phyloP scores from a whole-genome alignment of 768 basidiomycete genomes.

The Kondoa malvinella region DNA sequence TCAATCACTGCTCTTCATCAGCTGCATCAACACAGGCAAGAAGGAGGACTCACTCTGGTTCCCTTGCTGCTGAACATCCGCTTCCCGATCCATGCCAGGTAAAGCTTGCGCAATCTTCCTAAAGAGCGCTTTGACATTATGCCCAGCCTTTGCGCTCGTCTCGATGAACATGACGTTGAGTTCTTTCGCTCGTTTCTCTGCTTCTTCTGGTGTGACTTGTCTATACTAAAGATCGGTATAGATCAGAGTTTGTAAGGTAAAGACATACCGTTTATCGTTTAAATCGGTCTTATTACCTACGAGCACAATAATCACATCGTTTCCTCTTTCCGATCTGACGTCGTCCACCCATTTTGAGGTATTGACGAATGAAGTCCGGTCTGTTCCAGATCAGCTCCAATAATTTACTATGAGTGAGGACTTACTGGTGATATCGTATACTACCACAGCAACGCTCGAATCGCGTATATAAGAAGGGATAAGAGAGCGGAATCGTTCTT shows the following conservation, averaged over 20 bases:
- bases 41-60: conserved; percentile 34
- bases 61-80: conserved; percentile 40
- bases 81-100: conserved; percentile 64
- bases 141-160: conserved; percentile 96
- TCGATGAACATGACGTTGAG: conserved; percentile 97
- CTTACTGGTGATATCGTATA: conserved; percentile 96
- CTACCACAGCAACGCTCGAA: conserved; percentile 95
- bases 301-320: conserved; percentile 92
- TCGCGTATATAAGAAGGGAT: conserved; percentile 99
- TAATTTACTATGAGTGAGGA: conserved; percentile 18
- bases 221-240: conserved; percentile 36
- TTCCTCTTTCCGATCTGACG: conserved; percentile 88
- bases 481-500: conserved; percentile 92
- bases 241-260: neutral
- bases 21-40: neutral
- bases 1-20: conserved; percentile 25
- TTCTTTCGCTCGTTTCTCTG: conserved; percentile 74
- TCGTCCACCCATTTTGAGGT: conserved; percentile 99
- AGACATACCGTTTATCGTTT: conserved; percentile 79
- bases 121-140: conserved; percentile 96
- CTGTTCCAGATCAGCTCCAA: conserved; percentile 35
- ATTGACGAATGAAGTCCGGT: conserved; percentile 92
- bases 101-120: conserved; percentile 98
- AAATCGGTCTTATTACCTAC: conserved; percentile 99
- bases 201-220: conserved; percentile 97